These are phyloP conservation scores for Brassica nigra DNA, from an alignment of 345 rosid species.

Conservation along the genomic window DNA sequence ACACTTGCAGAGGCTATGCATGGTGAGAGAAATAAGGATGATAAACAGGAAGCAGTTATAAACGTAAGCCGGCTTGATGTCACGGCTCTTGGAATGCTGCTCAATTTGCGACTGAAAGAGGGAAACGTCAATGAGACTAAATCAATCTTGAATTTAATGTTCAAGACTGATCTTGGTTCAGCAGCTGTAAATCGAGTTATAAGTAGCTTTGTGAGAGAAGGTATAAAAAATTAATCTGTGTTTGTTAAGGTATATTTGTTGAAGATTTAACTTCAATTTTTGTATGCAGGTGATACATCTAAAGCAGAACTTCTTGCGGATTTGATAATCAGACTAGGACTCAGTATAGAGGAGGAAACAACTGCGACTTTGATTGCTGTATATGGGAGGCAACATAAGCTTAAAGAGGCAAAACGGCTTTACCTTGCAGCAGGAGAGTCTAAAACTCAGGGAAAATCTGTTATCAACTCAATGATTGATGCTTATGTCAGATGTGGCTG, in stretches of 20 bases:
- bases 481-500: conserved; percentile 64
- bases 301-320: conserved; percentile 50
- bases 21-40: conserved; percentile 28
- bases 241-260: conserved; percentile 11
- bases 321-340: conserved; percentile 50
- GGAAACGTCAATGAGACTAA: conserved; percentile 39
- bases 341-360: conserved; percentile 53
- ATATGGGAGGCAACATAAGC: conserved; percentile 57
- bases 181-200: conserved; percentile 53
- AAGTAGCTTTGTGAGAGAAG: conserved; percentile 58
- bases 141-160: conserved; percentile 55
- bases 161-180: conserved; percentile 52
- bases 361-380: conserved; percentile 54
- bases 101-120: conserved; percentile 50
- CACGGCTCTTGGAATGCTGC: conserved; percentile 58
- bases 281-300: conserved; percentile 53
- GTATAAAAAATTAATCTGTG: conserved; percentile 32
- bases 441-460: conserved; percentile 44
- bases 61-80: conserved; percentile 46
- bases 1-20: conserved; percentile 52
- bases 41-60: conserved; percentile 32
- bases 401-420: conserved; percentile 56
- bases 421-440: conserved; percentile 52
- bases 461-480: conserved; percentile 64
- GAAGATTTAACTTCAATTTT: conserved; percentile 9